Conservation (phyloP, 1,284 basidiomycete species). For the Apiotrichum sp. region DNA sequence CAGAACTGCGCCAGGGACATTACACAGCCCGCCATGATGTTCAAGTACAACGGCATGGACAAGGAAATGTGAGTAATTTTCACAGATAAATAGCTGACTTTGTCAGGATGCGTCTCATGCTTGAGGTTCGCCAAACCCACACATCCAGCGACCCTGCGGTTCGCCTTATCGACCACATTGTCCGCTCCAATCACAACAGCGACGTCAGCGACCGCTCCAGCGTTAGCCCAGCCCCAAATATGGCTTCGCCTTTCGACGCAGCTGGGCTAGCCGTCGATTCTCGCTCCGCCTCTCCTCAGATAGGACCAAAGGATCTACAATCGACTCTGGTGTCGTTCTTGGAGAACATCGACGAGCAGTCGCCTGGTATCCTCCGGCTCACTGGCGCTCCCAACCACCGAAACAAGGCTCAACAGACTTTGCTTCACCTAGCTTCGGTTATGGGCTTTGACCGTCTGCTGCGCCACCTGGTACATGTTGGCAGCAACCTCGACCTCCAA, state of each 20-base stretch:
- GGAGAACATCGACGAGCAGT: conserved; percentile 29
- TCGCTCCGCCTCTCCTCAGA: conserved; percentile 51
- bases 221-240: conserved; percentile 21
- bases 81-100: conserved; percentile 6
- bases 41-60: conserved; percentile 37
- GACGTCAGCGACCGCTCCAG: conserved; percentile 31
- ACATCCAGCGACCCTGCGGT: conserved; percentile 31
- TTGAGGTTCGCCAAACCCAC: conserved; percentile 35
- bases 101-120: conserved; percentile 37
- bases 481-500: conserved; percentile 71
- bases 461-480: conserved; percentile 63
- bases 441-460: conserved; percentile 71
- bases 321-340: conserved; percentile 72
- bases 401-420: conserved; percentile 62
- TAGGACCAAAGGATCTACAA: conserved; percentile 54
- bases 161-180: conserved; percentile 33
- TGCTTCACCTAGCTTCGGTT: conserved; percentile 81
- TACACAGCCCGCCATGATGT: conserved; percentile 26
- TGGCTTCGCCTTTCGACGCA: conserved; percentile 16
- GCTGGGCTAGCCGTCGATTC: conserved; percentile 35
- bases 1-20: conserved; percentile 49
- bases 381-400: conserved; percentile 59
- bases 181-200: conserved; percentile 21
- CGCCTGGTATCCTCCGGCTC: conserved; percentile 44
- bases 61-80: conserved; percentile 33